phyloP scores from a whole-genome alignment of 306 rosid genomes.

The Sicyos baderoa region DNA sequence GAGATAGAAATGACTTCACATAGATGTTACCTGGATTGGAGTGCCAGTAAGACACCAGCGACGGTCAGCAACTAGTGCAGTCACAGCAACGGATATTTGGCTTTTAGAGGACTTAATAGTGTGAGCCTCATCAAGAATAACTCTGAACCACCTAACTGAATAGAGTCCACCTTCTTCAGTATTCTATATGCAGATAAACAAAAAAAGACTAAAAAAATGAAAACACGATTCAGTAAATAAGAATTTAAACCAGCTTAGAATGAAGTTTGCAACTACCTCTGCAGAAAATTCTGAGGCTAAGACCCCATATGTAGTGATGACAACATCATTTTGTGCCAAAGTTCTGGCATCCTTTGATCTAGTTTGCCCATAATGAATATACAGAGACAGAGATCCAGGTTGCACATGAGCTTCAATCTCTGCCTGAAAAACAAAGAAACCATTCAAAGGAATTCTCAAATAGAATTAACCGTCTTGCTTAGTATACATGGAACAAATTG shows the following conservation, averaged over 20 bases:
- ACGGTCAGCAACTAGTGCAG: constrained; percentile 71
- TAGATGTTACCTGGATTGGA: constrained; percentile 67
- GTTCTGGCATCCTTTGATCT: constrained; percentile 72
- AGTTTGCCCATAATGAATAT: constrained; percentile 88
- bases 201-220: constrained; percentile 11
- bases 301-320: constrained; percentile 80
- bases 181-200: constrained; percentile 41
- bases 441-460: constrained; percentile 8
- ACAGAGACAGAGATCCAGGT: constrained; percentile 61
- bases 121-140: constrained; percentile 95
- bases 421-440: constrained; percentile 45
- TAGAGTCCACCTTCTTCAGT: constrained; percentile 63
- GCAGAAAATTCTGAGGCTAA: constrained; percentile 76
- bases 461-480: not conserved
- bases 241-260: not conserved
- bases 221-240: constrained; percentile 16
- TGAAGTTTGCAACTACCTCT: constrained; percentile 52
- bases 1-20: not conserved
- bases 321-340: constrained; percentile 68
- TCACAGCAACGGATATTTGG: constrained; percentile 71
- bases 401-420: constrained; percentile 81
- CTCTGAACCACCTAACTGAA: constrained; percentile 87
- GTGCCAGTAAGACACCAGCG: constrained; percentile 99
- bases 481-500: not conserved
- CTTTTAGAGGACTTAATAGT: constrained; percentile 86